Conservation (phyloP, 2,329 filamentous ascomycete genomes). For the Clathrospora elynae region DNA sequence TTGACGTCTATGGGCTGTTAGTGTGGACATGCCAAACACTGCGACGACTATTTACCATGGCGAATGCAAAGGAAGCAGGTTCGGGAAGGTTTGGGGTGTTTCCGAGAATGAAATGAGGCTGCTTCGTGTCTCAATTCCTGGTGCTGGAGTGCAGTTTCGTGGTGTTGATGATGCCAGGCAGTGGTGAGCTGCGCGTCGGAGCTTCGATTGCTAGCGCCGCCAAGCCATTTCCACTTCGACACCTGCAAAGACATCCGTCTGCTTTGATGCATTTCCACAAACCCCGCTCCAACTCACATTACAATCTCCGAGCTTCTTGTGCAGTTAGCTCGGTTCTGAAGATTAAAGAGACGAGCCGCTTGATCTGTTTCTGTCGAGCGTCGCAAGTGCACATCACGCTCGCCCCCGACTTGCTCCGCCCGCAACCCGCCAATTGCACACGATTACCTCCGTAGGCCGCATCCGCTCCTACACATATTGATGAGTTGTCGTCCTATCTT, state of each 20-base stretch:
- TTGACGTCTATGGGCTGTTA: conserved; percentile 75
- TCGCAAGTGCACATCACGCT: conserved; percentile 11
- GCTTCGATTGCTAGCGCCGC: conserved; percentile 25
- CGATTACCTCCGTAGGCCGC: conserved; percentile 26
- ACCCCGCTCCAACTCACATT: neutral
- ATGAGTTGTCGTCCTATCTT: conserved; percentile 47
- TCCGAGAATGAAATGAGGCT: no score
- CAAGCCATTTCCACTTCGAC: conserved; percentile 8
- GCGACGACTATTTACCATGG: conserved; percentile 36
- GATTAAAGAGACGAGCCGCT: no score
- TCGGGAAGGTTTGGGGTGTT: no score
- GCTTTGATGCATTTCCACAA: neutral
- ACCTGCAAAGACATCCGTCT: conserved; percentile 2
- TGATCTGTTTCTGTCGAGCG: no score
- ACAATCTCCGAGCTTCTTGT: conserved; percentile 1
- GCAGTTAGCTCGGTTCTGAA: no score
- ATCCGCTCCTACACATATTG: conserved; percentile 40
- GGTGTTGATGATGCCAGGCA: conserved; percentile 40
- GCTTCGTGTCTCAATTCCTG: no score
- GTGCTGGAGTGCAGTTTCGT: no score
- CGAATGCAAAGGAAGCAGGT: no score
- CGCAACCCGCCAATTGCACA: conserved; percentile 36
- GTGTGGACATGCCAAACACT: conserved; percentile 11
- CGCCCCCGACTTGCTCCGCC: conserved; percentile 22
- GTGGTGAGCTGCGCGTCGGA: conserved; percentile 40